Percentiles rank a stretch among this genome's conserved stretches.
Conservation (phyloP, 495 filamentous ascomycete genomes). For the Achaetomiella virescens region DNA sequence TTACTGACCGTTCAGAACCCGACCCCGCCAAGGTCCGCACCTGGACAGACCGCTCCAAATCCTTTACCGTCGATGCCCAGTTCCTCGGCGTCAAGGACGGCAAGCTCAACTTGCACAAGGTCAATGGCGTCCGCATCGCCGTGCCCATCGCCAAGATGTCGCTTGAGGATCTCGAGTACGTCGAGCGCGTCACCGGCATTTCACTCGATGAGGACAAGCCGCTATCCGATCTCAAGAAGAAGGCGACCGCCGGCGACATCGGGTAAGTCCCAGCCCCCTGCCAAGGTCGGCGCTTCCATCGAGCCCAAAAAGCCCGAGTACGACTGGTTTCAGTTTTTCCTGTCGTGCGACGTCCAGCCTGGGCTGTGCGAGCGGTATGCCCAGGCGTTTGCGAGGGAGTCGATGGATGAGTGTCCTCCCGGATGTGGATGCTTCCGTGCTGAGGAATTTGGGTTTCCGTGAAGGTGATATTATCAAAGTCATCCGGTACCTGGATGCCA, state of each 20-base stretch:
- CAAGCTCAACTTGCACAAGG: conserved; percentile 96
- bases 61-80: conserved; percentile 96
- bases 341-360: conserved; percentile 81
- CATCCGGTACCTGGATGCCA: conserved; percentile 81
- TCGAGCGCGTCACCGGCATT: conserved; percentile 76
- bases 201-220: conserved; percentile 97
- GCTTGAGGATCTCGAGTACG: conserved; percentile 86
- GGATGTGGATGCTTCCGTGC: conserved; percentile 73
- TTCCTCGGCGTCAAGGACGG: conserved; percentile 90
- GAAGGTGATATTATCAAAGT: conserved; percentile 96
- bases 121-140: conserved; percentile 96
- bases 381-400: conserved; percentile 77
- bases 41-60: conserved; percentile 92
- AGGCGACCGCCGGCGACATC: conserved; percentile 18
- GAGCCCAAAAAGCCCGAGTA: conserved; percentile 64
- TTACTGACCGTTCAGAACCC: conserved; percentile 52
- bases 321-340: conserved; percentile 99
- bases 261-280: conserved; percentile 15
- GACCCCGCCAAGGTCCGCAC: conserved; percentile 76
- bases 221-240: conserved; percentile 66
- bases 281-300: conserved; percentile 43
- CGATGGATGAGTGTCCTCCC: conserved; percentile 91
- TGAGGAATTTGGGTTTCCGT: conserved; percentile 81
- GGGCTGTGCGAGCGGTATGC: conserved; percentile 93
- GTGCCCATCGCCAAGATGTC: conserved; percentile 95